Evolutionary conservation across 305 asterid species (phyloP).

Genomic region (Fraxinus sp.): DNA sequence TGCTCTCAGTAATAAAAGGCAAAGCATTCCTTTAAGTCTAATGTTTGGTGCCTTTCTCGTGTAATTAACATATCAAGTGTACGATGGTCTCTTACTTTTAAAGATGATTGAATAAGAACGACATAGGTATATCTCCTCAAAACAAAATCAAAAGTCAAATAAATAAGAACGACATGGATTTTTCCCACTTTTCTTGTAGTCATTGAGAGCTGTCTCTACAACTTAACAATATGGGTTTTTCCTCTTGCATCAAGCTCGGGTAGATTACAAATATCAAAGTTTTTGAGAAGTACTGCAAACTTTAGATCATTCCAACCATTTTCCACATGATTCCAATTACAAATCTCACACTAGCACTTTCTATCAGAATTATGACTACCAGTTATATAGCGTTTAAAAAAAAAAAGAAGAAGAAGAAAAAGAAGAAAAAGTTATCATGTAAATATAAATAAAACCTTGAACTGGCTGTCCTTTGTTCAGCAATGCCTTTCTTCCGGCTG

Average conservation of each 20-base stretch:
- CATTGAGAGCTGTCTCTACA: neutral
- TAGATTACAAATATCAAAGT: neutral
- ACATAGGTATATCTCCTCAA: neutral
- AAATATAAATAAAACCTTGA: conserved; percentile 51
- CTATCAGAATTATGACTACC: neutral
- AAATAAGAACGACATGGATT: neutral
- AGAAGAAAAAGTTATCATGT: neutral
- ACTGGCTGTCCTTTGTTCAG: conserved; percentile 67
- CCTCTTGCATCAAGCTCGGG: conserved; percentile 1
- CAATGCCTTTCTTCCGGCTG: conserved; percentile 61
- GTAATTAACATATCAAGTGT: neutral
- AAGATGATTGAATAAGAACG: neutral
- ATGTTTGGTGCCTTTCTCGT: neutral
- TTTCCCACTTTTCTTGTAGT: neutral
- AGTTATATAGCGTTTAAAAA: conserved; percentile 11
- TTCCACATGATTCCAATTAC: neutral
- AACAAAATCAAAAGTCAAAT: neutral
- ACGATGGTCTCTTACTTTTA: neutral
- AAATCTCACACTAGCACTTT: conserved; percentile 13
- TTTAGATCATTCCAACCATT: conserved; percentile 8
- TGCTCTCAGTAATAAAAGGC: neutral
- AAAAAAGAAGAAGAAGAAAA: neutral
- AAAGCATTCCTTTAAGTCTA: neutral
- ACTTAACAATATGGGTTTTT: neutral
- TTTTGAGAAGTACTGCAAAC: conserved; percentile 7